Base-by-base conservation (phyloP, 176 grass and related monocot genomes). In the Hordeum marinum region DNA sequence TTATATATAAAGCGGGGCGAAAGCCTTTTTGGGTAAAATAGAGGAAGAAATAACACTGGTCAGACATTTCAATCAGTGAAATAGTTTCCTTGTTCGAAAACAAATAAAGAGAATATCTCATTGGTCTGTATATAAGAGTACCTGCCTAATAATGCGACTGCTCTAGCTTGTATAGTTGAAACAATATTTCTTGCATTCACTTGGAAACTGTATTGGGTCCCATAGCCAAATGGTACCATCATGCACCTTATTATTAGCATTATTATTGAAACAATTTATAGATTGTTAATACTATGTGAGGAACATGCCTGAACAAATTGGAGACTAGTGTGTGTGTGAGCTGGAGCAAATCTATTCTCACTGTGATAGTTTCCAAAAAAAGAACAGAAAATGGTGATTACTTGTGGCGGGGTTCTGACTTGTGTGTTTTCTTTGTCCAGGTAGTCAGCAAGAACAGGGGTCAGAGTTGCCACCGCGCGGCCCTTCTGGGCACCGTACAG, bases 391-490 rank as follows among this genome's bases (percentile, higher is more conserved):
- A 35, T 71, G 9, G 35, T 57, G 80, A 54, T 55, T 54, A 68
- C 32, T 52, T 63, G 9, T 32, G 24, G 37, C 9, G 9, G 42
- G 57, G 25, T 7, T 79, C 13, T 78, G 26, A 83, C 37, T 25
- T 55, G 35, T 26, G 2, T 68, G 26, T 54, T 85, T 14, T 31
- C 26, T 55, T 60, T 78, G 41, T 66, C 75, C 82, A 91, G 90
- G 12, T 84, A 84, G 39, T 84, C 60, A 55, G 32, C 77, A 85
- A 78, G 90, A 91, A 54, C 80, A 66, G 20, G 85, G 14, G 43
- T 24, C 65, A 17, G 88, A 90, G 9, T 40, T 90, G 39, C 84
- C 89, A 37, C 89, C 89, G 1, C 89, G 67, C 73, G 89, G 67
- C 14, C 84, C 84, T 62, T 35, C 87, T 79, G 89, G 84, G 37